Percentiles rank a stretch among this genome's conserved stretches.
Conservation (phyloP, 352 stramenopile species). For the Phytopythium delawarense region DNA sequence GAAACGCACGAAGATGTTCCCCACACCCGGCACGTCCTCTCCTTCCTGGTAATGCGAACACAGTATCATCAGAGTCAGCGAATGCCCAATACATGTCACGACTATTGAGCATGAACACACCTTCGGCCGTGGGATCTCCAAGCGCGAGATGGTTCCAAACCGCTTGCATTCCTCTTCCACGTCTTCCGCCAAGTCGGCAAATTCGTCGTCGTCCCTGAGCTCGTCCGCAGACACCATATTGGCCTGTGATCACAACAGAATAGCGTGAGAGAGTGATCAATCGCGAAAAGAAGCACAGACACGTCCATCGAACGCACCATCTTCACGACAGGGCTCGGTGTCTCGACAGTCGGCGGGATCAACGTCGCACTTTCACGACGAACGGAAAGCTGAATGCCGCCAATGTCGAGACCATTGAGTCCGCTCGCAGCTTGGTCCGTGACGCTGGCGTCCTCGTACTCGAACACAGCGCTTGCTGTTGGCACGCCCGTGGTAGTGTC, state of each 20-base stretch:
- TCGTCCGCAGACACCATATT: conserved; percentile 87
- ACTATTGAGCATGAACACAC: conserved; percentile 21
- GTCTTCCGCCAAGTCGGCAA: conserved; percentile 85
- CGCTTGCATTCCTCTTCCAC: conserved; percentile 89
- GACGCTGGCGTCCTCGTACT: conserved; percentile 64
- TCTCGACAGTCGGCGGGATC: conserved; percentile 17
- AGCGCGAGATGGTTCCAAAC: conserved; percentile 59
- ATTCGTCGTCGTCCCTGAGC: conserved; percentile 83
- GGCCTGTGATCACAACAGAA: conserved; percentile 25
- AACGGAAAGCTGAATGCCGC: conserved; percentile 58
- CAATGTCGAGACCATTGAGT: conserved; percentile 76
- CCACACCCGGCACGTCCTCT: conserved; percentile 49
- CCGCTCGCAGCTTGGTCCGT: conserved; percentile 59
- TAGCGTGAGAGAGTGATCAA: not conserved
- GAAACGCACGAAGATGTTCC: conserved; percentile 83
- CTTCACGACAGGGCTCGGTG: conserved; percentile 59
- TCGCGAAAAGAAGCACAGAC: not conserved
- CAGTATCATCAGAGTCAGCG: not conserved
- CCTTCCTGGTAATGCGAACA: conserved; percentile 38
- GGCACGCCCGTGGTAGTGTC: conserved; percentile 42
- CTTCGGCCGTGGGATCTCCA: conserved; percentile 82
- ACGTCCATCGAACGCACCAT: conserved; percentile 39
- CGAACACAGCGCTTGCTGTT: conserved; percentile 72
- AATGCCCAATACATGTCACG: not conserved
- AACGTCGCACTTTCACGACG: conserved; percentile 35